Base-by-base conservation (phyloP, 768 basidiomycete species). In the Tylopilus sp. region DNA sequence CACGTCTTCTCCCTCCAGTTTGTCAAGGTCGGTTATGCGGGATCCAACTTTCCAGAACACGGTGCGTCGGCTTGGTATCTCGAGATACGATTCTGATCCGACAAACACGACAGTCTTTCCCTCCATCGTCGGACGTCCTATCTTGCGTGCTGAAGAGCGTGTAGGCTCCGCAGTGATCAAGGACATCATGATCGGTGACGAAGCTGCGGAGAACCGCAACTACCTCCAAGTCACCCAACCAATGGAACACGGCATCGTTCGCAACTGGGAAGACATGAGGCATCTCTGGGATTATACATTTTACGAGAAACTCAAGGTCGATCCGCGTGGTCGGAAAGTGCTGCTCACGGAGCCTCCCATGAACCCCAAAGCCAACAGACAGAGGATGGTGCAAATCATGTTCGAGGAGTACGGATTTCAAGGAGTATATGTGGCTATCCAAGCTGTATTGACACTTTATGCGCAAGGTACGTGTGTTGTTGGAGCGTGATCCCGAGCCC, bases 221-320 rank as follows among this genome's bases (percentile, higher is more conserved):
- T 98, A 89, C 74, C 85, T 99, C 36, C 95, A 98, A 72, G 80
- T 99, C 31, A 91, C 94, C 0, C 97, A 98, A 64, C 97, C 97
- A 2, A 93, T 99, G 91, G 97, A 99, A 68, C 97, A 99, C 69
- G 97, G 97, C 38, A 98, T 99, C 72, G 86, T 99, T 42, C 86
- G 88, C 61, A 98, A 98, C 72, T 99, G 97, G 97, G 91, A 94
- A 67, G 97, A 99, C 71, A 99, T 98, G 97, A 87, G 87, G 66
- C 82, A 92, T 62, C 79, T 98, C 17, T 99, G 97, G 97, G 85
- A 99, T 69, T 98, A 98, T 71, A 99, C 97, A 1, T 99, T 99
- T 68, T 76, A 91, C 60, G 93, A 97, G 75, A 98, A 98, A 74
- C 81, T 99, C 59, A 80, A 83, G 64, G 77, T 98, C 56, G 86